Evolutionary conservation across 2,329 filamentous ascomycete genomes (phyloP).

Genomic region (Dactylellina sp.): DNA sequence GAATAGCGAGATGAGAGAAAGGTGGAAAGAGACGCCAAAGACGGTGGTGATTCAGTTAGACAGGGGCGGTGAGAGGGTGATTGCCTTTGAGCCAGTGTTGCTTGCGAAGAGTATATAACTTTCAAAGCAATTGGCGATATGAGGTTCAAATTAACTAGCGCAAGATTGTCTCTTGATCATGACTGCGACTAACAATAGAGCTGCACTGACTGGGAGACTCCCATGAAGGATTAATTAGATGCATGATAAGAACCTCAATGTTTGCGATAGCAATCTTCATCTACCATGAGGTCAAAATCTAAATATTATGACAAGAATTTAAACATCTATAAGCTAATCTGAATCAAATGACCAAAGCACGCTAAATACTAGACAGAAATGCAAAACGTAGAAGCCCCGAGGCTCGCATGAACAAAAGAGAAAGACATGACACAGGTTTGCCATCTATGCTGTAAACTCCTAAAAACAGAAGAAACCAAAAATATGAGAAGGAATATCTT

Average conservation of each 20-base stretch:
- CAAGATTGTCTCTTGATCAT: too few species aligned
- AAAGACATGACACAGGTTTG: constrained; percentile 18
- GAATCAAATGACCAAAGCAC: constrained; percentile 20
- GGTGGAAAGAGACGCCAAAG: constrained; percentile 65
- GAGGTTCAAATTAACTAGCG: too few species aligned
- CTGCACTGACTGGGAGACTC: too few species aligned
- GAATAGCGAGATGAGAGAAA: constrained; percentile 61
- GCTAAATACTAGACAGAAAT: constrained; percentile 26
- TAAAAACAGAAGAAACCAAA: constrained; percentile 1
- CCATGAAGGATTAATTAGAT: too few species aligned
- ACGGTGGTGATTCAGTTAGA: constrained; percentile 64
- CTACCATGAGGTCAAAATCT: constrained; percentile 13
- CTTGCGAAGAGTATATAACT: not conserved
- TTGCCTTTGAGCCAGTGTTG: constrained; percentile 37
- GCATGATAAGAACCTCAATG: not conserved
- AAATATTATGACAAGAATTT: constrained; percentile 14
- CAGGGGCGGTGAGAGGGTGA: constrained; percentile 27
- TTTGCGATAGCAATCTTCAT: constrained; percentile 3
- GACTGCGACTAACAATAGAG: too few species aligned
- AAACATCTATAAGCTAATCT: constrained; percentile 13
- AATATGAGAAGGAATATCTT: too few species aligned
- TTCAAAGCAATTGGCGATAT: too few species aligned
- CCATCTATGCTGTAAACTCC: constrained; percentile 43
- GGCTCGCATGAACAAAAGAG: not conserved
- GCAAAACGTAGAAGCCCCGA: not conserved